These are phyloP conservation scores for Entomophthora muscae DNA, from an alignment of 371 early-diverging fungal genomes.

Conservation along the genomic window DNA sequence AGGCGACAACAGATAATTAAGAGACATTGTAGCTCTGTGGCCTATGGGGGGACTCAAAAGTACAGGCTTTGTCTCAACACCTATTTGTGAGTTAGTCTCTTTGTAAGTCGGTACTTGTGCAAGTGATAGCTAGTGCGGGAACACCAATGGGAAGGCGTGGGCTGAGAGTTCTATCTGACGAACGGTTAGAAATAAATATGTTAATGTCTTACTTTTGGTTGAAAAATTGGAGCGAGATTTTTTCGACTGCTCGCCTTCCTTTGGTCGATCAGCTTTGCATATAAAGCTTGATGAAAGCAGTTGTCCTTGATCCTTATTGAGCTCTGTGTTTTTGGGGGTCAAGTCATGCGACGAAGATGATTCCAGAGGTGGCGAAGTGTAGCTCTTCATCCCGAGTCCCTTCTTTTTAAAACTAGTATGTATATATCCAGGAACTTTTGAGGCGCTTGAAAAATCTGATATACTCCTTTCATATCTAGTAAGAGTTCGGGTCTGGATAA, in stretches of 20 bases:
- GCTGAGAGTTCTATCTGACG: not conserved
- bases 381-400: not conserved
- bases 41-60: not conserved
- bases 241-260: too few species aligned
- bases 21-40: not conserved
- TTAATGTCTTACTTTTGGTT: too few species aligned
- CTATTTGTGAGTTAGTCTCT: not conserved
- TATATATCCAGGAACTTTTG: not conserved
- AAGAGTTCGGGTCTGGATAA: not conserved
- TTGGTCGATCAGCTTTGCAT: too few species aligned
- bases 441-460: not conserved
- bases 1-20: not conserved
- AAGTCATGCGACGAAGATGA: too few species aligned
- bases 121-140: not conserved
- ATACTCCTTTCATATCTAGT: not conserved
- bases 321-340: too few species aligned
- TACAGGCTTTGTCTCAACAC: not conserved
- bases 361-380: too few species aligned
- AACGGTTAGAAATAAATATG: too few species aligned
- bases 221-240: too few species aligned
- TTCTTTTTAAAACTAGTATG: not conserved
- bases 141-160: not conserved
- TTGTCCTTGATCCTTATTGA: too few species aligned
- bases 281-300: too few species aligned
- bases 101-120: not conserved